phyloP scores from a whole-genome alignment of 441 rosid genomes.

The Kokia cookei region DNA sequence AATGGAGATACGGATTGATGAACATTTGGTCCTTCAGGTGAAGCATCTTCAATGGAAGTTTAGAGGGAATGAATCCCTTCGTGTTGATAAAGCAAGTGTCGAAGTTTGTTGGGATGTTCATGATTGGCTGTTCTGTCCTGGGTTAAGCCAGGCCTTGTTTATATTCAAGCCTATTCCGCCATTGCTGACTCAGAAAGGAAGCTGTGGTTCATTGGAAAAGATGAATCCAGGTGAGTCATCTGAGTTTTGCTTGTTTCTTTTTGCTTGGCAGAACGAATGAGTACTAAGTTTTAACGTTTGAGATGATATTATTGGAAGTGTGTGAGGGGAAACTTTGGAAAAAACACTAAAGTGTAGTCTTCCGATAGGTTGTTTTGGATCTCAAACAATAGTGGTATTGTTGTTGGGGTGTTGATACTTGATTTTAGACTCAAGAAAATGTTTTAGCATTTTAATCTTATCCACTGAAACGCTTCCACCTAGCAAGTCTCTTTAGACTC shows the following conservation, averaged over 20 bases:
- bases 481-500: too few species aligned
- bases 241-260: constrained; percentile 77
- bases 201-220: constrained; percentile 27
- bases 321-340: too few species aligned
- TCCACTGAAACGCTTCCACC: too few species aligned
- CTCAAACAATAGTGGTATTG: too few species aligned
- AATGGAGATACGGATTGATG: constrained; percentile 78
- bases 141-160: constrained; percentile 63
- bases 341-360: too few species aligned
- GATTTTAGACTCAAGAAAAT: too few species aligned
- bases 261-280: constrained; percentile 86
- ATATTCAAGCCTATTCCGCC: constrained; percentile 56
- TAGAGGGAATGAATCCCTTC: constrained; percentile 66
- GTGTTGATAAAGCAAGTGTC: constrained; percentile 47
- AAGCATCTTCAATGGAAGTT: constrained; percentile 88
- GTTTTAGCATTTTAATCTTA: too few species aligned
- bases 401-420: too few species aligned
- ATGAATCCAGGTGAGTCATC: constrained; percentile 23
- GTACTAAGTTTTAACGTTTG: too few species aligned
- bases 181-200: constrained; percentile 21
- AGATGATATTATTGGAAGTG: too few species aligned
- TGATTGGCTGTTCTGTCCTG: constrained; percentile 77
- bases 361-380: too few species aligned
- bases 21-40: constrained; percentile 63
- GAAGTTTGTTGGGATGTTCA: constrained; percentile 88